These are phyloP conservation scores for Dictyostelium citrinum DNA, from an alignment of 78 protist genomes.

Conservation along the genomic window DNA sequence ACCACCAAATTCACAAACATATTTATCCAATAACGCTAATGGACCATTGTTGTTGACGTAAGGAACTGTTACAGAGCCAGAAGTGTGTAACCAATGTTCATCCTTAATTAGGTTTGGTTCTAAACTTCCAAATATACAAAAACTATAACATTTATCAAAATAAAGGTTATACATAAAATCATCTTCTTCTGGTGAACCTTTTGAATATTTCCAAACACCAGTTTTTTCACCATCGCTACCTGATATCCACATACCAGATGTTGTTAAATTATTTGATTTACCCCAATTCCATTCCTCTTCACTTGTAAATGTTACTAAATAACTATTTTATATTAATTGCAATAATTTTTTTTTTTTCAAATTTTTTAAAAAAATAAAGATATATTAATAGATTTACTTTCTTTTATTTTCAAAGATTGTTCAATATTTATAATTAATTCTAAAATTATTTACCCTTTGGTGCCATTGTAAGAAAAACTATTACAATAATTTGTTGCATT, in stretches of 20 bases:
- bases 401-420: too few species aligned
- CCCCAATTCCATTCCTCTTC: constrained; percentile 10
- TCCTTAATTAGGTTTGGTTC: constrained; percentile 38
- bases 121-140: background rate
- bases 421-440: too few species aligned
- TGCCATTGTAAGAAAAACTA: background rate
- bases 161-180: background rate
- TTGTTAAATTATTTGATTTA: background rate
- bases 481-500: background rate
- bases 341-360: too few species aligned
- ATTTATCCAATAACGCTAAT: background rate
- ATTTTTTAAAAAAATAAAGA: too few species aligned
- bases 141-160: constrained; percentile 21
- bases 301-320: constrained; percentile 9
- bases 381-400: too few species aligned
- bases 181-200: constrained; percentile 4
- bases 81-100: constrained; percentile 24
- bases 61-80: background rate
- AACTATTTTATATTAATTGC: background rate
- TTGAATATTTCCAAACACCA: background rate
- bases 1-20: constrained; percentile 48
- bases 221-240: background rate
- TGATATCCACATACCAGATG: background rate
- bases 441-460: background rate
- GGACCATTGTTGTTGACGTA: constrained; percentile 10